These are phyloP conservation scores for Alternaria incomplexa DNA, from an alignment of 2,329 filamentous ascomycete genomes.

Conservation along the genomic window DNA sequence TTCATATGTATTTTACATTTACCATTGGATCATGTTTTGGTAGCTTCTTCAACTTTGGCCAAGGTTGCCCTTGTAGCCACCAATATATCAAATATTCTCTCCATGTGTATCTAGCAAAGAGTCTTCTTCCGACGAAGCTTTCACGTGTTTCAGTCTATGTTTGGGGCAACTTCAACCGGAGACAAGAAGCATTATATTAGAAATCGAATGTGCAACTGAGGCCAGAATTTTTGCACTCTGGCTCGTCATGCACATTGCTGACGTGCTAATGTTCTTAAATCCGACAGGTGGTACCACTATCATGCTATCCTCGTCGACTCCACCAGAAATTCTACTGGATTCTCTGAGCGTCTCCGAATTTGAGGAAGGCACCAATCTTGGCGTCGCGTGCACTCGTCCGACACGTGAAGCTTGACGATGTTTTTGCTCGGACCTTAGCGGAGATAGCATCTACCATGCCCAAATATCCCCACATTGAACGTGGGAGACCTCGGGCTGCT, in stretches of 20 bases:
- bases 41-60: background rate
- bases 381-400: background rate
- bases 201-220: background rate
- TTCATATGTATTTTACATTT: background rate
- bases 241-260: background rate
- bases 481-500: background rate
- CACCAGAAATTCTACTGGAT: background rate
- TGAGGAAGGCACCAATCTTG: background rate
- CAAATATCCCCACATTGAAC: background rate
- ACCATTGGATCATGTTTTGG: background rate
- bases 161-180: background rate
- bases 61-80: background rate
- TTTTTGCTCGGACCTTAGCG: constrained; percentile 4
- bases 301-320: background rate
- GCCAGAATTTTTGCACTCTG: background rate
- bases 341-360: background rate
- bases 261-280: background rate
- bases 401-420: background rate
- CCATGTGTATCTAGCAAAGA: background rate
- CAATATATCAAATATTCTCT: background rate
- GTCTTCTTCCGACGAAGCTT: background rate
- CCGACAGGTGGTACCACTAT: background rate
- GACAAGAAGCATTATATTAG: background rate
- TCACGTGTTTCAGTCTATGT: background rate
- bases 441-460: constrained; percentile 1